Conservation (phyloP, 2,329 filamentous ascomycete species). For the Ciborinia camelliae region DNA sequence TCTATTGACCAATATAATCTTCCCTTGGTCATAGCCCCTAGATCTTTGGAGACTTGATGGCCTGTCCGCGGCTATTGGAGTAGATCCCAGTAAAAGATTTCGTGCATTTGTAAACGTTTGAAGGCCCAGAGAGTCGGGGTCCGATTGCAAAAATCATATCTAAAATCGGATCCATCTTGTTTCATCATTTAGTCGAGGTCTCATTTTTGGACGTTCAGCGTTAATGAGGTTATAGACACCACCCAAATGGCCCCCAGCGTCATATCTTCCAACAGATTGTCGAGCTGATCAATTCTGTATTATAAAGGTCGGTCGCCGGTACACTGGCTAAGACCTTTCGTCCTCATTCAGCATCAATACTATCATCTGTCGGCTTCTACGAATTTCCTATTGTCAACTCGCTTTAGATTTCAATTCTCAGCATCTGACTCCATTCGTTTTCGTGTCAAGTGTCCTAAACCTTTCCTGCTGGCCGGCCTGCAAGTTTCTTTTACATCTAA, state of each 20-base stretch:
- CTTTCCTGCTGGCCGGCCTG: conserved; percentile 17
- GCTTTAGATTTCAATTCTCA: conserved; percentile 17
- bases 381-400: conserved; percentile 16
- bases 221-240: conserved; percentile 20
- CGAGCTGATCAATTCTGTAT: conserved; percentile 18
- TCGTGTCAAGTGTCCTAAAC: conserved; percentile 13
- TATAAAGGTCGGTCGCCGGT: conserved; percentile 20
- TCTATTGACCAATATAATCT: conserved; percentile 13
- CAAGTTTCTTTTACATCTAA: conserved; percentile 1
- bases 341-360: conserved; percentile 14
- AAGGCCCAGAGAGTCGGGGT: conserved; percentile 10
- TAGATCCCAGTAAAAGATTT: conserved; percentile 11
- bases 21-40: conserved; percentile 4
- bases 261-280: conserved; percentile 16
- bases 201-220: conserved; percentile 18
- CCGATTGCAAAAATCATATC: conserved; percentile 11
- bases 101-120: conserved; percentile 13
- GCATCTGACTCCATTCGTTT: conserved; percentile 14
- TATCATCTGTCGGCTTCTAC: conserved; percentile 2
- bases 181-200: conserved; percentile 19
- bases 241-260: conserved; percentile 14
- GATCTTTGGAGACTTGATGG: conserved; percentile 14
- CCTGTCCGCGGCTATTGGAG: conserved; percentile 14
- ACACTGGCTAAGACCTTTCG: conserved; percentile 21
- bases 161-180: conserved; percentile 19